Conservation (phyloP, 169 alveolate species). For the Eimeria necatrix region DNA sequence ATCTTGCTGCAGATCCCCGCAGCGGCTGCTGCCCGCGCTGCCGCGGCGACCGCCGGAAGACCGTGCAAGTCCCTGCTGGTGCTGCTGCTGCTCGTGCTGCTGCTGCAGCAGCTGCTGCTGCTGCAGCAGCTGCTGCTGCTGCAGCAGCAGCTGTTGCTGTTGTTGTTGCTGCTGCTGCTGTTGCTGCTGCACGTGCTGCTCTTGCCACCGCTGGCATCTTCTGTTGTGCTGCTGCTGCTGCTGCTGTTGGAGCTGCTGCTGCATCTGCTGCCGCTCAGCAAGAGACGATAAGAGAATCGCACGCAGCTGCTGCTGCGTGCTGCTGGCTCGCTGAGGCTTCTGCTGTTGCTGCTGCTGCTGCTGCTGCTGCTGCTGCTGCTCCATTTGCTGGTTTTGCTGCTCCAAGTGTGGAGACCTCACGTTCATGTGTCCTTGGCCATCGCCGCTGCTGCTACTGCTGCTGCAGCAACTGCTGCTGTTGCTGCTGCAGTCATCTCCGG, state of each 20-base stretch:
- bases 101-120: neutral
- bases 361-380: neutral
- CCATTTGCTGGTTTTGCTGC: too few relatives aligned
- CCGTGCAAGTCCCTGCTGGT: constrained; percentile 42
- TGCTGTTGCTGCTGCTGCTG: neutral
- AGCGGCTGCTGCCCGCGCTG: neutral
- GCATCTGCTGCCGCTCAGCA: constrained; percentile 20
- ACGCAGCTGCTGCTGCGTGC: constrained; percentile 21
- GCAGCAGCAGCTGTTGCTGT: neutral
- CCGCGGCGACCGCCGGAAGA: neutral
- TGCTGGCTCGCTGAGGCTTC: neutral
- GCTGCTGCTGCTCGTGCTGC: constrained; percentile 62
- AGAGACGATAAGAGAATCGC: neutral
- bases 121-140: constrained; percentile 5
- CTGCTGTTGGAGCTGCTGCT: constrained; percentile 25
- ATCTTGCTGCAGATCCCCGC: neutral
- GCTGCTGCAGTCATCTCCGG: neutral
- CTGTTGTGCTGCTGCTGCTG: constrained; percentile 19
- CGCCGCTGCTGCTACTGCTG: neutral
- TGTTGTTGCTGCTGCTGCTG: neutral
- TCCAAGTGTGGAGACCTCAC: too few relatives aligned
- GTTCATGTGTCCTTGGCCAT: too few relatives aligned
- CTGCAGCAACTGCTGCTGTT: constrained; percentile 6
- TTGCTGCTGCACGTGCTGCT: neutral
- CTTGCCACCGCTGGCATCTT: neutral